Percentiles rank a stretch among this genome's conserved stretches.
Evolutionary conservation across 768 basidiomycete genomes (phyloP).

Genomic region (Phlebiopsis flavidoalba): DNA sequence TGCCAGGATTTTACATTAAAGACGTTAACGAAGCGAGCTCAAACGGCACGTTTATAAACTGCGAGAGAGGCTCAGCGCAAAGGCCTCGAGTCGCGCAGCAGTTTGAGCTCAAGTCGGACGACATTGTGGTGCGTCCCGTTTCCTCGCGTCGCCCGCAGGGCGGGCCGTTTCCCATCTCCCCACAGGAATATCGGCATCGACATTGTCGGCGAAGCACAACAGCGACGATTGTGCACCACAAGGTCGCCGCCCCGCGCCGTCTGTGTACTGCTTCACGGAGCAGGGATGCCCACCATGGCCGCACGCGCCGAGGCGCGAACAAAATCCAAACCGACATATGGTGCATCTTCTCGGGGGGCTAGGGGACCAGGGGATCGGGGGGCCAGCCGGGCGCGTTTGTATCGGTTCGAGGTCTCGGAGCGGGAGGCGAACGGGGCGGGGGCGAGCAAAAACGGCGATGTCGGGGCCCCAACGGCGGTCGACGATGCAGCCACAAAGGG

Average conservation of each 20-base stretch:
- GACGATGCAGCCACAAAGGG: conserved; percentile 49
- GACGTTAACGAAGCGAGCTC: conserved; percentile 98
- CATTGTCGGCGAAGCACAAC: conserved; percentile 97
- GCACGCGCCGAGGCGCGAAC: conserved; percentile 67
- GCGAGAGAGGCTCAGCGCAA: conserved; percentile 86
- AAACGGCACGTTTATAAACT: conserved; percentile 98
- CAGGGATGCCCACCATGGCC: conserved; percentile 78
- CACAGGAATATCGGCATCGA: conserved; percentile 98
- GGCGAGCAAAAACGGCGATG: conserved; percentile 15
- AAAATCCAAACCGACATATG: conserved; percentile 31
- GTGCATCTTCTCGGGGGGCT: too few species aligned
- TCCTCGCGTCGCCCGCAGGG: background rate
- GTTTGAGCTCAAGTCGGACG: conserved; percentile 90
- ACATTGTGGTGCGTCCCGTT: conserved; percentile 75
- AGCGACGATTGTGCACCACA: conserved; percentile 97
- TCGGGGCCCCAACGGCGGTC: conserved; percentile 47
- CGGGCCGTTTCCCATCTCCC: conserved; percentile 4
- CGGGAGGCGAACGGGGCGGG: conserved; percentile 26
- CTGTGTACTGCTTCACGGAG: conserved; percentile 79
- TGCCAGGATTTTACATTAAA: conserved; percentile 90
- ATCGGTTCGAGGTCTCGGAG: too few species aligned
- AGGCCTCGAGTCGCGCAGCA: conserved; percentile 86
- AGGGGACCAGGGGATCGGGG: conserved; percentile 32
- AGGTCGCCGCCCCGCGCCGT: conserved; percentile 94
- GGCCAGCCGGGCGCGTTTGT: conserved; percentile 37